Conservation (phyloP, 345 rosid genomes). For the Gossypioides kirkii region DNA sequence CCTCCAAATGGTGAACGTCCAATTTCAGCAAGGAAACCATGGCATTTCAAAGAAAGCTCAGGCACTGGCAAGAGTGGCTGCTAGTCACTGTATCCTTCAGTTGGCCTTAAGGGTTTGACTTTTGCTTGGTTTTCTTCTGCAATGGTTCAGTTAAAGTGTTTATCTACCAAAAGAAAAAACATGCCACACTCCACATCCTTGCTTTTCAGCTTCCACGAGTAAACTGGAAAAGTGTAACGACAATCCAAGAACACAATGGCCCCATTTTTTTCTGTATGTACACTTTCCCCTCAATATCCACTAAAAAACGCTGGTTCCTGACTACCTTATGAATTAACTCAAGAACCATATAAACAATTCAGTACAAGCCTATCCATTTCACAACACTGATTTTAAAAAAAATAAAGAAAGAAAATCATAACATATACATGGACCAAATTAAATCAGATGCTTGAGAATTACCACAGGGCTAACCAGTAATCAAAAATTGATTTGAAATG, state of each 20-base stretch:
- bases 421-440: not conserved
- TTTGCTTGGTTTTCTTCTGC: too few species aligned
- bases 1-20: too few species aligned
- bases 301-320: not conserved
- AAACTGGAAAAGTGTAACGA: not conserved
- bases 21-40: too few species aligned
- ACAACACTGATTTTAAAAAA: too few species aligned
- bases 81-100: too few species aligned
- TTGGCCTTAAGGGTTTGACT: too few species aligned
- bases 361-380: not conserved
- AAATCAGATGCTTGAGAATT: not conserved
- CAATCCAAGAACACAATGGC: not conserved
- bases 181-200: not conserved
- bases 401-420: not conserved
- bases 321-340: not conserved
- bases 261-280: too few species aligned
- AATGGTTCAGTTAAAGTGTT: too few species aligned
- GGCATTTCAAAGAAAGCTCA: too few species aligned
- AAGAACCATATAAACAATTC: not conserved
- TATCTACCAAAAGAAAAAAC: not conserved
- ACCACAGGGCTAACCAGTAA: not conserved
- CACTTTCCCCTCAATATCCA: too few species aligned
- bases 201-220: not conserved
- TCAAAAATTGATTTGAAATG: not conserved
- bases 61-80: too few species aligned